Conservation (phyloP, 2,329 filamentous ascomycete genomes). For the Claviceps sp. region DNA sequence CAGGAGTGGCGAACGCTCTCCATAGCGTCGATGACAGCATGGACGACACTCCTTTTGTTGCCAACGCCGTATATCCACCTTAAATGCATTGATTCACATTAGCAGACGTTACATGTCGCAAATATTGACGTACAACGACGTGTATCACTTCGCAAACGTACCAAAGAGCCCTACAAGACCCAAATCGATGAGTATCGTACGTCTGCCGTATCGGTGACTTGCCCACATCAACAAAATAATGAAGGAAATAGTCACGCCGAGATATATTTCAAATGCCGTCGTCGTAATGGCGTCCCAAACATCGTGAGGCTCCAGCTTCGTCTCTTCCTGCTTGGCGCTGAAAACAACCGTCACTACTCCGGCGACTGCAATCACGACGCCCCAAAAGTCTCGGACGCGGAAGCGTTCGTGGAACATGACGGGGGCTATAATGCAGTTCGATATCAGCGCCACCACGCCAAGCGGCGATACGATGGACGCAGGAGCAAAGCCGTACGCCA, state of each 20-base stretch:
- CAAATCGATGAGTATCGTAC: slow-evolving; percentile 80
- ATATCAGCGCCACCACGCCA: slow-evolving; percentile 91
- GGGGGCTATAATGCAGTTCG: slow-evolving; percentile 93
- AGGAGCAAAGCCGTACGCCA: slow-evolving; percentile 94
- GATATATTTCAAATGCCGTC: slow-evolving; percentile 82
- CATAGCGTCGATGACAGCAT: slow-evolving; percentile 85
- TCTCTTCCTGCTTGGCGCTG: slow-evolving; percentile 79
- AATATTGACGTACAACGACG: no score
- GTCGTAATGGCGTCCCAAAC: slow-evolving; percentile 82
- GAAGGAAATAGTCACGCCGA: slow-evolving; percentile 59
- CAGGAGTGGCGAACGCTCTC: slow-evolving; percentile 77
- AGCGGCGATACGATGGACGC: slow-evolving; percentile 94
- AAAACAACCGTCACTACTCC: slow-evolving; percentile 88
- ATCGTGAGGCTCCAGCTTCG: slow-evolving; percentile 78
- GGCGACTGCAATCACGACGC: slow-evolving; percentile 73
- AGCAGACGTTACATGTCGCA: neutral
- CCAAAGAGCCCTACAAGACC: slow-evolving; percentile 89
- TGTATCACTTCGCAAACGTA: slow-evolving; percentile 26
- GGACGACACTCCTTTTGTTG: slow-evolving; percentile 92
- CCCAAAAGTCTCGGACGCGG: slow-evolving; percentile 70
- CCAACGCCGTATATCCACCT: slow-evolving; percentile 93
- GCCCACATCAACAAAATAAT: slow-evolving; percentile 70
- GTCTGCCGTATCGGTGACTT: slow-evolving; percentile 72
- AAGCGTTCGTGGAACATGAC: slow-evolving; percentile 88
- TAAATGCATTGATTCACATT: slow-evolving; percentile 18